Evolutionary conservation across 179 eudicot species (phyloP).

Genomic region (Beta corolliflora): DNA sequence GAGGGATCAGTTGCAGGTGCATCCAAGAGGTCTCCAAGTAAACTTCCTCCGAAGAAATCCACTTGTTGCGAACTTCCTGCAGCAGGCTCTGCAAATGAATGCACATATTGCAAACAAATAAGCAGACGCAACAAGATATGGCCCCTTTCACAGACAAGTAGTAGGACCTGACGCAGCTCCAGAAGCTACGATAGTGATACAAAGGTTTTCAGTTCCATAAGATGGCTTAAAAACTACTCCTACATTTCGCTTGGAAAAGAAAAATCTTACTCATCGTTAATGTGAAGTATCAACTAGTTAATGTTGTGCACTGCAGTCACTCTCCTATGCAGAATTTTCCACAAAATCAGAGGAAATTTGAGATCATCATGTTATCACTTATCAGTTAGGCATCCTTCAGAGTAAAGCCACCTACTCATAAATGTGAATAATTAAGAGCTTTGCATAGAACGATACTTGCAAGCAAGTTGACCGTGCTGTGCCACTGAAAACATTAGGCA

Average conservation of each 20-base stretch:
- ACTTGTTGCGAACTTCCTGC: conserved; percentile 60
- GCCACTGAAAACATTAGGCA: background rate
- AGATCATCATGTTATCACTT: background rate
- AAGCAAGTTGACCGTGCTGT: background rate
- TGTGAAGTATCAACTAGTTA: background rate
- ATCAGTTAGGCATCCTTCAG: background rate
- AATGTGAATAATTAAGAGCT: background rate
- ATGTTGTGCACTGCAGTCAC: background rate
- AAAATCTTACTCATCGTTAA: background rate
- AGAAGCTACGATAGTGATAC: background rate
- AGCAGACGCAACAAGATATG: conserved; percentile 1
- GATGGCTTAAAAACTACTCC: background rate
- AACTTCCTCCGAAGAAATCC: conserved; percentile 80
- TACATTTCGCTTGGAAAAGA: too few relatives aligned
- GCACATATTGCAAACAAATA: conserved; percentile 5
- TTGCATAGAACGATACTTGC: background rate
- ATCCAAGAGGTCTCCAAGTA: conserved; percentile 81
- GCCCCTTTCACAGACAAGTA: background rate
- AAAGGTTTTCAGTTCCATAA: background rate
- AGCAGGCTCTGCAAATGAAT: conserved; percentile 55
- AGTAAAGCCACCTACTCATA: background rate
- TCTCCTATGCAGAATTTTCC: conserved; percentile 3
- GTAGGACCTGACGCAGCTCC: background rate
- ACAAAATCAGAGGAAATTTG: background rate
- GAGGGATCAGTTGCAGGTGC: conserved; percentile 56